Evolutionary conservation across 495 filamentous ascomycete species (phyloP), one percentile per base, ranked within the genome.

Genomic region (Letharia lupina): DNA sequence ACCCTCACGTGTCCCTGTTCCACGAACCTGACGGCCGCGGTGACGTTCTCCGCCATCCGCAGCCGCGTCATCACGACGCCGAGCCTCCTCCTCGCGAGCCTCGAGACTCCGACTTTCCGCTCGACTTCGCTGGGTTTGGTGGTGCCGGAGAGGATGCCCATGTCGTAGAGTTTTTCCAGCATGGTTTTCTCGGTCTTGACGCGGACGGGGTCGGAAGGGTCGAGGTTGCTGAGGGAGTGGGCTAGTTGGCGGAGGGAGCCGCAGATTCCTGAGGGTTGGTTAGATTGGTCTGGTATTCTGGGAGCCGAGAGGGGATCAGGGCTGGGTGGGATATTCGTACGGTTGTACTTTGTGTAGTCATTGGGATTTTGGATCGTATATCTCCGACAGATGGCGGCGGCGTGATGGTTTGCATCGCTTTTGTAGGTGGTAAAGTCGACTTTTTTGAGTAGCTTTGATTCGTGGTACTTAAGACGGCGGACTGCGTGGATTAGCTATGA

Each of bases 1-100:
- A 98, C 92, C 39, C 94, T 82, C 2, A 98, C 91, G 77, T 98
- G 95, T 3, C 94, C 94, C 70, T 97, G 93, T 76, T 98, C 93
- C 65, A 98, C 87, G 70, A 96, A 88, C 70, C 89, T 91, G 10
- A 86, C 86, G 11, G 93, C 85, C 57, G 86, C 87, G 70, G 88
- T 87, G 28, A 97, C 87, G 60, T 84, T 93, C 77, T 95, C 90
- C 41, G 90, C 89, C 91, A 98, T 97, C 57, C 89, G 81, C 70
- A 91, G 77, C 66, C 93, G 77, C 16, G 89, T 91, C 85, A 98
- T 96, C 40, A 97, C 83, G 16, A 98, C 91, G 1, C 86, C 87
- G 68, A 98, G 76, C 62, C 94, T 75, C 61, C 94, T 74, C 57
- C 94, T 78, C 66, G 89, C 91, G 73, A 98, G 87, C 20, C 90